Evolutionary conservation across 2,329 filamentous ascomycete genomes (phyloP), one percentile per base, ranked within the genome.

Genomic region (Purpureocillium lavendulum): DNA sequence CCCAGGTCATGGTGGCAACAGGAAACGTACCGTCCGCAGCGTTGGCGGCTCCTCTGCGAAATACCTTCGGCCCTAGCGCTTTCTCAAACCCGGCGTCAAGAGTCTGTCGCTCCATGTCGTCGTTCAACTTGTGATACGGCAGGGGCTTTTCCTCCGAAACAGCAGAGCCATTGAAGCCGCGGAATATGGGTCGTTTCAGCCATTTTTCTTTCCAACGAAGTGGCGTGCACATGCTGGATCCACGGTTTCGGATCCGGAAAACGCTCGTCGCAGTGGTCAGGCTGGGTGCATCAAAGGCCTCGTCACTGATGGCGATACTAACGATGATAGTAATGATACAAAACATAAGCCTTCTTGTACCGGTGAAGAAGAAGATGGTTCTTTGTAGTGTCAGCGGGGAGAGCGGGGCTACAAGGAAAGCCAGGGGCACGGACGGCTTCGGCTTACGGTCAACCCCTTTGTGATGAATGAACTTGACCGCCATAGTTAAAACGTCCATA

Each of bases 391-490:
- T 38, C 4, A 34, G 29, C 14, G 13, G n/a, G 7, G 21, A 8
- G 26, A 28, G 21, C 38, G 18, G 38, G 21, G 10, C 21, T 6
- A 6, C 21, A 26, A 26, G 21, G 10, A 10, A 26, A 26, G 21
- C 14, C 12, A 15, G 34, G 28, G 17, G 17, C 26, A 52, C 39
- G 28, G 42, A 60, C 40, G 45, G 57, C 41, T 51, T 59, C 6
- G 46, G 55, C 38, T 53, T 55, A 3, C 52, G 53, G 11, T 60
- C 34, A 21, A 44, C 44, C 13, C 51, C 49, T 34, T 60, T 61
- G 24, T 59, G 36, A 35, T 58, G 29, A 16, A 56, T 51, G 17
- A 58, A 56, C 41, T 54, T 58, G 13, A 60, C 45, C 4, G 52
- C 47, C 35, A 60, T 60, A 2, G 47, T 46, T 12, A 46, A 39